Base-by-base conservation (phyloP, 2,329 filamentous ascomycete species). In the Claviceps lovelessii region DNA sequence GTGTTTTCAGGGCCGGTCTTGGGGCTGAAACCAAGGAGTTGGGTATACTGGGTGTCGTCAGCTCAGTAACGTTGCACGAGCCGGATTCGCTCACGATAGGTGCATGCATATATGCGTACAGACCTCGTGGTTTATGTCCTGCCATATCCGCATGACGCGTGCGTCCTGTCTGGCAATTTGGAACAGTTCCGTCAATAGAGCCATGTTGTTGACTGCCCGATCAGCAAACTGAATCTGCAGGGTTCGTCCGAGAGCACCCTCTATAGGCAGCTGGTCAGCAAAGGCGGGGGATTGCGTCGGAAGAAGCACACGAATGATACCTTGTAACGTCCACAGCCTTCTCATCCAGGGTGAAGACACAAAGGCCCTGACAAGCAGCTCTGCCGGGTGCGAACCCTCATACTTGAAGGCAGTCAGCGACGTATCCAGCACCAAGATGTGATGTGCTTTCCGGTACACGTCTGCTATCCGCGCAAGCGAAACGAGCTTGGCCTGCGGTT, bases 281-380 rank as follows among this genome's bases (percentile, higher is more conserved):
- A 44, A 19, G 41, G 4, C 5, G 11, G 11, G 11, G 35, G 10
- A 39, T 11, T 39, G 35, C 11, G 4, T 39, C 5, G 35, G 35
- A 3, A 39, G 35, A 4, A 10, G 6, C 35, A 13, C 35, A 9
- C 35, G 13, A 13, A 39, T 11, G 4, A 7, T 37, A 59, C 63
- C 62, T 59, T 72, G 70, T 15, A 72, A 61, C 0, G 70, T 72
- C 71, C 70, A 73, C 1, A 71, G 60, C 5, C 70, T 60, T 48
- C 68, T 62, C 60, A 70, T 68, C 70, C 71, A 73, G 23, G 63
- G 60, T 4, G 68, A 70, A 13, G 61, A 58, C 5, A 55, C 64
- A 37, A 69, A 62, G 4, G 69, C 61, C 17, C 66, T 59, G 5
- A 66, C 52, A 0, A 70, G 51, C 15, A 66, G 54, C 48, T 70